Evolutionary conservation across 1,284 basidiomycete genomes (phyloP).

Genomic region (Salmacisia buchloeana): DNA sequence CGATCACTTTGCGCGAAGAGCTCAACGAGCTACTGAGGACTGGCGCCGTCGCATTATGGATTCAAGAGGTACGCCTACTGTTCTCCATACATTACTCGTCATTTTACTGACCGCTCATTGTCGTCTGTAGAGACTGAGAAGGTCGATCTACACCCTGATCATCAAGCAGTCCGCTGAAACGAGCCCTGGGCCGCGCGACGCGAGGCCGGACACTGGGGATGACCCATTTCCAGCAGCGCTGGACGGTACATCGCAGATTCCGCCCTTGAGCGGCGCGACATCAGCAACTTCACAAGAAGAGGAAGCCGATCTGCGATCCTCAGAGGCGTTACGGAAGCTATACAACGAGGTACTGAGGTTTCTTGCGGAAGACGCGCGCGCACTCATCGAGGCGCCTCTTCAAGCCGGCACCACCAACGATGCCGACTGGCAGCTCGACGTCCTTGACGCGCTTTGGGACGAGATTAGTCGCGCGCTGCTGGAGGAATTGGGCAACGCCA

Average conservation of each 20-base stretch:
- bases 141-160: background rate
- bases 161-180: slow-evolving; percentile 3
- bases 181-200: background rate
- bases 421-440: slow-evolving; percentile 15
- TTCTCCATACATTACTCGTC: too few relatives aligned
- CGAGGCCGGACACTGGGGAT: background rate
- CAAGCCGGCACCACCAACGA: slow-evolving; percentile 8
- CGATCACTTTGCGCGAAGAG: background rate
- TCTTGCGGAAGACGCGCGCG: slow-evolving; percentile 70
- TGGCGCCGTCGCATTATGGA: background rate
- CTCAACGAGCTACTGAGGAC: background rate
- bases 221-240: background rate
- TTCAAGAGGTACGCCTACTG: background rate
- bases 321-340: slow-evolving; percentile 51
- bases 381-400: slow-evolving; percentile 56
- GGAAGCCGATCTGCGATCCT: background rate
- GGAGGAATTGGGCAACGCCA: slow-evolving; percentile 70
- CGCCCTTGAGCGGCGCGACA: background rate
- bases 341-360: slow-evolving; percentile 77
- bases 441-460: slow-evolving; percentile 70
- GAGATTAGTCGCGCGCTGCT: slow-evolving; percentile 72
- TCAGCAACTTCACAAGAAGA: background rate
- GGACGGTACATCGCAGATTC: background rate
- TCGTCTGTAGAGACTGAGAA: background rate
- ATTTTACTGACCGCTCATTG: too few relatives aligned